phyloP scores from a whole-genome alignment of 164 flowering plant genomes.

The Malania oleifera region DNA sequence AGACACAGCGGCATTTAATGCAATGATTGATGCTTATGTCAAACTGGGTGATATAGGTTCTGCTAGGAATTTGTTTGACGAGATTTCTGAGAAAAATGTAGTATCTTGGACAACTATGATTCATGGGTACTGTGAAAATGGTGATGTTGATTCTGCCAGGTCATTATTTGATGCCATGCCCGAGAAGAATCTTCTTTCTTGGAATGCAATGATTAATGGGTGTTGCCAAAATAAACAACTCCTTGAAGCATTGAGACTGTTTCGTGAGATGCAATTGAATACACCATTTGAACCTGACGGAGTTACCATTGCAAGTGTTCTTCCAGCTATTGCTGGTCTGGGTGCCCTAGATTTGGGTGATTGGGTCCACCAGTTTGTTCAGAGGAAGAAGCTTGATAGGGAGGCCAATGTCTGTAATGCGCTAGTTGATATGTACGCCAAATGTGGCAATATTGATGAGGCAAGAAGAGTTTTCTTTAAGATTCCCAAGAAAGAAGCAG shows the following conservation, averaged over 20 bases:
- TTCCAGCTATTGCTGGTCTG: conserved; percentile 78
- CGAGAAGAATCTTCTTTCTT: conserved; percentile 55
- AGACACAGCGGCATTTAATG: conserved; percentile 53
- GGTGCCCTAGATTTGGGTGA: conserved; percentile 68
- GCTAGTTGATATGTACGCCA: conserved; percentile 73
- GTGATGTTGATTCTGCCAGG: conserved; percentile 49
- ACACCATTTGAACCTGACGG: conserved; percentile 50
- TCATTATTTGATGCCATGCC: conserved; percentile 62
- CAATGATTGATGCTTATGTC: conserved; percentile 59
- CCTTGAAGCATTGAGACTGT: conserved; percentile 48
- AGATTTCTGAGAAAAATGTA: conserved; percentile 54
- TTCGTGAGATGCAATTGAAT: conserved; percentile 47
- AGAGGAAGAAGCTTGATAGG: conserved; percentile 43
- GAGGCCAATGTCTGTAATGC: conserved; percentile 51
- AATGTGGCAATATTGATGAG: conserved; percentile 59
- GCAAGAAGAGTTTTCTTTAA: conserved; percentile 46
- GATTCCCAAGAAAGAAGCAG: conserved; percentile 35
- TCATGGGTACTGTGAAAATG: conserved; percentile 53
- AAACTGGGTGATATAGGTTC: conserved; percentile 51
- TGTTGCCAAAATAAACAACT: conserved; percentile 64
- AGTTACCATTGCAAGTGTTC: conserved; percentile 57
- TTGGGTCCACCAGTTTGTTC: conserved; percentile 56
- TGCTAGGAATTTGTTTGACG: conserved; percentile 48
- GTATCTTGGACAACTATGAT: conserved; percentile 78
- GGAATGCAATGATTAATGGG: conserved; percentile 84